Base-by-base conservation (phyloP, 257 asterid species). In the Gardenia jasminoides region DNA sequence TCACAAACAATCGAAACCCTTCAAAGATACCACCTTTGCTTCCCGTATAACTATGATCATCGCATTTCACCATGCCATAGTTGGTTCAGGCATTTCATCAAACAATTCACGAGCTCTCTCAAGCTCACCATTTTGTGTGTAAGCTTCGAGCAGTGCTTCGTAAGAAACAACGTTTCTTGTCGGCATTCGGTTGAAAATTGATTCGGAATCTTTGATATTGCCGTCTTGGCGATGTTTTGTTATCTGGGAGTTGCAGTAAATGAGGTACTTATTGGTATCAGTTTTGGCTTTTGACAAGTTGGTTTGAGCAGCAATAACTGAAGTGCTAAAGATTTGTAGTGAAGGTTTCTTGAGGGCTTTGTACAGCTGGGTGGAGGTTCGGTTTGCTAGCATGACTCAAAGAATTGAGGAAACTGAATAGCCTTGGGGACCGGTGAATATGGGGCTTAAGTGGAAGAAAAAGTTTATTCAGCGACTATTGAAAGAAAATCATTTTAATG, bases 71-170 rank as follows among this genome's bases (percentile, higher is more conserved):
- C 96, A 78, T 7, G 91, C 90, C 10, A 89, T 83, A 50, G 76
- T 89, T 58, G 92, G 78, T 13, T 86, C n/a, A n/a, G n/a, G n/a
- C n/a, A n/a, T n/a, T n/a, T n/a, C n/a, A n/a, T n/a, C n/a, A n/a
- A n/a, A n/a, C 85, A 72, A 95, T 30, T 85, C 80, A 39, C 93
- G 92, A 19, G 98, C 98, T 65, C 82, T 77, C 12, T 66, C 47
- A 31, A 92, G 82, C 80, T 84, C 84, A 4, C 91, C 89, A 16
- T 85, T 91, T 46, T 80, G 78, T 0, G 91, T 90, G 47, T 87
- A 91, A 0, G 92, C 96, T 0, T 95, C 61, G 10, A 93, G 90
- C 99, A 94, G 88, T 76, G 97, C 95, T 6, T 97, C 93, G 78
- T 86, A 89, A 69, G 98, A 83, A 24, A 94, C 91, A 62, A 88